phyloP scores from a whole-genome alignment of 768 basidiomycete genomes.

The Serendipita sp. region DNA sequence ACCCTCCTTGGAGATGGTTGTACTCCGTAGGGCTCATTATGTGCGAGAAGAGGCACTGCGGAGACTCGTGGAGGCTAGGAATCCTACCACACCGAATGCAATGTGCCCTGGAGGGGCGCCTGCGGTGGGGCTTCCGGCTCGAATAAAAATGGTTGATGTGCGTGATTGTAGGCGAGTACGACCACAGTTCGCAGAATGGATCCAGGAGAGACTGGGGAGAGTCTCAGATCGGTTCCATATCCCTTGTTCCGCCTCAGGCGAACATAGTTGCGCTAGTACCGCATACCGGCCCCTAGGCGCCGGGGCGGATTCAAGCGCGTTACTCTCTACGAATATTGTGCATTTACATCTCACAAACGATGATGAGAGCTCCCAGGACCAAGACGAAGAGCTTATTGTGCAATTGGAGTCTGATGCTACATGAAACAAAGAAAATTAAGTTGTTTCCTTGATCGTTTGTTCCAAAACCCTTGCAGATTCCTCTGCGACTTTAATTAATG shows the following conservation, averaged over 20 bases:
- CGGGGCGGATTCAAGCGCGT: no score
- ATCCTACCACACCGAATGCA: conserved; percentile 1
- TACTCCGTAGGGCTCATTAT: background rate
- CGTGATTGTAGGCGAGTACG: background rate
- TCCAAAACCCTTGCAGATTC: no score
- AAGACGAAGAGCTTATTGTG: no score
- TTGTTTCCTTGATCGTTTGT: no score
- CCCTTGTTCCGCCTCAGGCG: background rate
- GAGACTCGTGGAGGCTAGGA: background rate
- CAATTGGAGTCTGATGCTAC: no score
- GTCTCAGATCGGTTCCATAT: conserved; percentile 4
- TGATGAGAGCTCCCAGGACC: no score
- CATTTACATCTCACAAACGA: no score
- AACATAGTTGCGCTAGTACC: background rate
- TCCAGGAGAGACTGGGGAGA: background rate
- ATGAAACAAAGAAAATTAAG: no score
- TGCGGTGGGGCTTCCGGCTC: background rate
- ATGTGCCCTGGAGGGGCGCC: conserved; percentile 3
- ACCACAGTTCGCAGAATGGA: background rate
- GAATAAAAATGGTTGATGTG: background rate
- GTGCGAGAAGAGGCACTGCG: background rate
- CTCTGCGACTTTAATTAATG: no score
- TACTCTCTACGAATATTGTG: no score
- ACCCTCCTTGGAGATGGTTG: background rate
- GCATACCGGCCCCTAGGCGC: background rate